Base-by-base conservation (phyloP, 1,284 basidiomycete genomes). In the Grifola frondosa region DNA sequence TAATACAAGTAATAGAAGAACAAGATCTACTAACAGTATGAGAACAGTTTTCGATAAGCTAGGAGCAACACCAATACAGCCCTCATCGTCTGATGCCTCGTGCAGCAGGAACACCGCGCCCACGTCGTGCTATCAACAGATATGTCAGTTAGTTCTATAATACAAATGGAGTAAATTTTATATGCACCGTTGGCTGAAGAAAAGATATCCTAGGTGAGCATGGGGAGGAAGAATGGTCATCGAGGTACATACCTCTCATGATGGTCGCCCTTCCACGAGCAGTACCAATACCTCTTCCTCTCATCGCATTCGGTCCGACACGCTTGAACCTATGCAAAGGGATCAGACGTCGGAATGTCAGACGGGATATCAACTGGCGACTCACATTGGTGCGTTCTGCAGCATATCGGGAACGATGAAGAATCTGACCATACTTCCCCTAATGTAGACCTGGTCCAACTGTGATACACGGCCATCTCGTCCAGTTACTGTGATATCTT, bases 361-460 rank as follows among this genome's bases (percentile, higher is more conserved):
- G 5, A 16, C n/a, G 19, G 3, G 20, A 41, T 24, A 24, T 17
- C 16, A 25, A 23, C n/a, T 15, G 6, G 21, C 3, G 16, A 76
- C 90, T 68, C 64, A 96, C 97, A 99, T 99, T 16, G 97, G 97
- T 20, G 97, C 97, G 66, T 99, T 97, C 63, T 97, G 91, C 56
- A 99, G 77, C 88, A 99, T 97, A 68, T 99, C 97, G 37, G 97
- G 97, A 20, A 99, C 97, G 64, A 99, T 97, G 74, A 98, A 96
- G 77, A 98, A 98, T 58, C 94, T 81, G 61, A 96, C 74, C 91
- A 98, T 97, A 67, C 91, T 95, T 54, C 97, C 97, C 56, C 97
- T 80, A 59, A 99, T 99, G 70, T 99, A 99, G 30, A 98, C 95
- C 69, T 97, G 96, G 74, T 99, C 96, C 42, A 99, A 78, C 67